Evolutionary conservation across 225 moss, liverwort and hornwort genomes (phyloP).

Genomic region (Physcomitrellopsis africana): DNA sequence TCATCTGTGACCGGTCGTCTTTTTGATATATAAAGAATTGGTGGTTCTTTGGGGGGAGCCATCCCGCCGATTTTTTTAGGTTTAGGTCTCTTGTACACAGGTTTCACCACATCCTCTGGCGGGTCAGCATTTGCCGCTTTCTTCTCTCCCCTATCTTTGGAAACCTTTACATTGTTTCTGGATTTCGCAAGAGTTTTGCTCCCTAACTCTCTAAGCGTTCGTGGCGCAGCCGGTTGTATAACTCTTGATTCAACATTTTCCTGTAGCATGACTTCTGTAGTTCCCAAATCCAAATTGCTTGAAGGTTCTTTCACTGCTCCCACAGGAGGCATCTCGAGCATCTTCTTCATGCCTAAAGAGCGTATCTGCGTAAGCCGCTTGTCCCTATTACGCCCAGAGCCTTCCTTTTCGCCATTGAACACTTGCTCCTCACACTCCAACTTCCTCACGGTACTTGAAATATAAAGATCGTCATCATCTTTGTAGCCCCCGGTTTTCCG

Average conservation of each 20-base stretch:
- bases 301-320: neutral
- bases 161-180: conserved; percentile 2
- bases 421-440: too few relatives aligned
- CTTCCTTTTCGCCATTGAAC: neutral
- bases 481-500: conserved; percentile 11
- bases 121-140: neutral
- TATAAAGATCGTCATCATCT: conserved; percentile 22
- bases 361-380: neutral
- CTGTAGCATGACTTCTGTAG: neutral
- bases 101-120: conserved; percentile 13
- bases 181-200: neutral
- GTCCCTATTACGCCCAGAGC: neutral
- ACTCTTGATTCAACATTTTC: conserved; percentile 3
- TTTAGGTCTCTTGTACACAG: conserved; percentile 12
- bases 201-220: neutral
- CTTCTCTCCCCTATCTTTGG: neutral
- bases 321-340: neutral
- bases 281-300: neutral
- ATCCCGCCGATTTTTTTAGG: neutral
- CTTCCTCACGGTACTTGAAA: neutral
- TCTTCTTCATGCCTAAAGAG: conserved; percentile 13
- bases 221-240: neutral
- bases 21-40: conserved; percentile 32
- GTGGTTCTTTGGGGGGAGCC: neutral
- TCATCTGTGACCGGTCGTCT: conserved; percentile 40